Evolutionary conservation across 2,329 filamentous ascomycete species (phyloP).

Genomic region (Waltergamsia citrina): DNA sequence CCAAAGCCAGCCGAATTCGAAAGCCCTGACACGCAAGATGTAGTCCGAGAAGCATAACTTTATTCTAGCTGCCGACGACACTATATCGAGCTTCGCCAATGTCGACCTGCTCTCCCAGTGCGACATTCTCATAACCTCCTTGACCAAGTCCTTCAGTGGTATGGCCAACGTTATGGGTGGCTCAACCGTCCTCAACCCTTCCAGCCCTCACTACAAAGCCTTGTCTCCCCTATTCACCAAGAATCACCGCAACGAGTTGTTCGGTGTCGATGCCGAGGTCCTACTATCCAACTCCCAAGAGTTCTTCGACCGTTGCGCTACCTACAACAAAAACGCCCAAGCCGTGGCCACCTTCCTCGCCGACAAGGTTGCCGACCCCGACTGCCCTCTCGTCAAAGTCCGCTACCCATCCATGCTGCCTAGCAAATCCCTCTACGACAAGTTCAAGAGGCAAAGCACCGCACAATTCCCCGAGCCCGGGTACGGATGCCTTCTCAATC

Average conservation of each 20-base stretch:
- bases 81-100: constrained; percentile 35
- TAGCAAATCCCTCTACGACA: constrained; percentile 20
- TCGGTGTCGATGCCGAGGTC: constrained; percentile 31
- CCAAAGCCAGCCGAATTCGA: background rate
- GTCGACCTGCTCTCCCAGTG: constrained; percentile 37
- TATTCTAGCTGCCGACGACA: constrained; percentile 38
- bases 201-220: constrained; percentile 26
- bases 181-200: constrained; percentile 37
- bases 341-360: constrained; percentile 29
- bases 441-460: constrained; percentile 24
- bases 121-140: constrained; percentile 39
- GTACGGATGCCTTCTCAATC: constrained; percentile 43
- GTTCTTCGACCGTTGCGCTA: constrained; percentile 27
- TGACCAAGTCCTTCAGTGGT: constrained; percentile 52
- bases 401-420: constrained; percentile 32
- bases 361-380: constrained; percentile 13
- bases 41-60: constrained; percentile 32
- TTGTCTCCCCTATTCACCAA: constrained; percentile 21
- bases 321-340: constrained; percentile 33
- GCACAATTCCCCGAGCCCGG: constrained; percentile 37
- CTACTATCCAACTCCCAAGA: constrained; percentile 33
- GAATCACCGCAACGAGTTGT: constrained; percentile 33
- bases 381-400: constrained; percentile 26
- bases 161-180: constrained; percentile 45
- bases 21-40: background rate